Evolutionary conservation across 768 basidiomycete genomes (phyloP).

Genomic region (Xanthoconium stramineum): DNA sequence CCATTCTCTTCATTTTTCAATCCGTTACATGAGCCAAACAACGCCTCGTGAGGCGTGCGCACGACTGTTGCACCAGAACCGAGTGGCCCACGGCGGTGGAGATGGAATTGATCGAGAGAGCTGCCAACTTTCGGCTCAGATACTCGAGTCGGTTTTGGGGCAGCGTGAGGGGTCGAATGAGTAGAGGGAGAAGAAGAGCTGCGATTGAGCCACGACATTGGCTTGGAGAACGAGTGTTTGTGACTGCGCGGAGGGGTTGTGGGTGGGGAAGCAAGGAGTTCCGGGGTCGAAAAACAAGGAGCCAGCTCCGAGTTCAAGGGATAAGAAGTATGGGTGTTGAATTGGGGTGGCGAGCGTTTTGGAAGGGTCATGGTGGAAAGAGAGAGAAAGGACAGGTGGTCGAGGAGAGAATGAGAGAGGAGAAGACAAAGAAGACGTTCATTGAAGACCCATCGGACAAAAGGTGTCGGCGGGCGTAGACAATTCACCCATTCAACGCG

Average conservation of each 20-base stretch:
- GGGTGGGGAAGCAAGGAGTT: constrained; percentile 27
- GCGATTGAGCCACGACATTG: constrained; percentile 43
- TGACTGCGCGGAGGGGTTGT: constrained; percentile 29
- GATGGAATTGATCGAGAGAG: constrained; percentile 30
- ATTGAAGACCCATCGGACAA: constrained; percentile 5
- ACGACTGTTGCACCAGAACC: constrained; percentile 77
- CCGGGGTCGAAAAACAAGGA: constrained; percentile 17
- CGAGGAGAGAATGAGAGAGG: constrained; percentile 2
- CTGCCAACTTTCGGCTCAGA: constrained; percentile 42
- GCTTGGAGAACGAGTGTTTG: constrained; percentile 38
- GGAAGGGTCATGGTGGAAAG: constrained; percentile 26
- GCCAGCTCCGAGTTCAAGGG: constrained; percentile 26
- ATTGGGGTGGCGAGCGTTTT: constrained; percentile 15
- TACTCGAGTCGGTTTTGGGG: constrained; percentile 39
- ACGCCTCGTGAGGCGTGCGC: constrained; percentile 75
- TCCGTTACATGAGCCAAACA: constrained; percentile 34
- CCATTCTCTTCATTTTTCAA: constrained; percentile 13
- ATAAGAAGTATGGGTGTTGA: constrained; percentile 4
- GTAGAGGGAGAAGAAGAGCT: constrained; percentile 33
- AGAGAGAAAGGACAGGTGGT: background rate
- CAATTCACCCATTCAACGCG: constrained; percentile 8
- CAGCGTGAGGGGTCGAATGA: constrained; percentile 25
- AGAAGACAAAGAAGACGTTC: constrained; percentile 8
- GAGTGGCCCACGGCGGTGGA: constrained; percentile 45
- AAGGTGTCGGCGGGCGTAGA: constrained; percentile 1